A percentile compares a stretch with the other conserved stretches of the same genome.
phyloP scores from a whole-genome alignment of 768 basidiomycete species.

The Calocera viscosa region DNA sequence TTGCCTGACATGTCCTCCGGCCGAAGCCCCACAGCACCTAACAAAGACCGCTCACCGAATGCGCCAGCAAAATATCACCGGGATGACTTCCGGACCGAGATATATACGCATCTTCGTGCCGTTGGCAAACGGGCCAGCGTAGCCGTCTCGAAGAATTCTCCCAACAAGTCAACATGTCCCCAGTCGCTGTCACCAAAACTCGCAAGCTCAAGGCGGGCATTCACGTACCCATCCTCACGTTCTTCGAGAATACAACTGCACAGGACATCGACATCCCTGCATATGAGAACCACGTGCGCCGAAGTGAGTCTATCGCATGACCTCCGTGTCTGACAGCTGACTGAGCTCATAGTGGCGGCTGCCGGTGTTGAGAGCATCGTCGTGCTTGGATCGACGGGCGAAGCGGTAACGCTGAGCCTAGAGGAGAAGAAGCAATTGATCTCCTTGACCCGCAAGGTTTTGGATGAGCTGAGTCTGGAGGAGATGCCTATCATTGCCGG shows the following conservation, averaged over 20 bases:
- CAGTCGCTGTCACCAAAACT: neutral
- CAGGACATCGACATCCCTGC: slow-evolving; percentile 28
- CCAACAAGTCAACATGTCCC: neutral
- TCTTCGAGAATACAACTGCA: slow-evolving; percentile 24
- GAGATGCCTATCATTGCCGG: slow-evolving; percentile 29
- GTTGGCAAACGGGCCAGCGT: neutral
- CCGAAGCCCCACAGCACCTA: no score
- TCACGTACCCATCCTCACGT: slow-evolving; percentile 24
- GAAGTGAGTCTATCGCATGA: slow-evolving; percentile 4
- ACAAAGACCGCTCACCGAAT: neutral
- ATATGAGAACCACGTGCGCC: slow-evolving; percentile 26
- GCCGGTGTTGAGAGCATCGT: slow-evolving; percentile 25
- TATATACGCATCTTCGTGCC: neutral
- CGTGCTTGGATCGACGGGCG: slow-evolving; percentile 24
- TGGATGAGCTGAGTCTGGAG: slow-evolving; percentile 25
- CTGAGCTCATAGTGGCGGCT: slow-evolving; percentile 14
- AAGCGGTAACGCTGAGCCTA: slow-evolving; percentile 23
- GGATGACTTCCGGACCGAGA: neutral
- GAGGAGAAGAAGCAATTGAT: slow-evolving; percentile 24
- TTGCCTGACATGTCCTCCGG: neutral
- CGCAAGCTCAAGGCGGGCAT: slow-evolving; percentile 13
- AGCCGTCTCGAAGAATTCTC: neutral
- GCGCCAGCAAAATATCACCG: neutral
- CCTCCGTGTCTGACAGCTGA: slow-evolving; percentile 11
- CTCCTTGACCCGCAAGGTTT: slow-evolving; percentile 23